A percentile compares a stretch with the other conserved stretches of the same genome.
phyloP scores from a whole-genome alignment of 2,329 filamentous ascomycete genomes.

The Fusarium albidum region DNA sequence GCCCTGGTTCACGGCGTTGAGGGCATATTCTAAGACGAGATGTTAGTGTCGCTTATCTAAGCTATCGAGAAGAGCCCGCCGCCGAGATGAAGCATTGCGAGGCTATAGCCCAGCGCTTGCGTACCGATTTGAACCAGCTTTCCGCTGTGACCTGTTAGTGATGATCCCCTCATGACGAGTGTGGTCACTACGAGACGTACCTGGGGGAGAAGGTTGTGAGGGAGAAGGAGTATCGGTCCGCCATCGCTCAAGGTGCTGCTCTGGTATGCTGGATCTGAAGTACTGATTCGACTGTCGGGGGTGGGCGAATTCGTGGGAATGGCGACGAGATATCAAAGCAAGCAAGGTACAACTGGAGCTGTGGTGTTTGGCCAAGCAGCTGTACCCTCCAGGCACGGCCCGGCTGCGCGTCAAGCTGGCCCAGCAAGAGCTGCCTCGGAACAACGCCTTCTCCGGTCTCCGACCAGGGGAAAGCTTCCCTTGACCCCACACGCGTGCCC shows the following conservation, averaged over 20 bases:
- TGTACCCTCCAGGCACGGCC: constrained; percentile 46
- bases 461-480: constrained; percentile 7
- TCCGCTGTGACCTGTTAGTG: constrained; percentile 72
- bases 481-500: constrained; percentile 25
- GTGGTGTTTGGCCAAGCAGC: constrained; percentile 44
- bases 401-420: constrained; percentile 50
- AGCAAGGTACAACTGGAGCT: constrained; percentile 45
- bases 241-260: constrained; percentile 68
- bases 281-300: constrained; percentile 20
- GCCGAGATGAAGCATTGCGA: not conserved
- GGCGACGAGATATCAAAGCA: constrained; percentile 35
- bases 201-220: constrained; percentile 99
- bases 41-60: constrained; percentile 24
- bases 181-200: constrained; percentile 63
- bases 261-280: constrained; percentile 10
- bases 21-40: constrained; percentile 82
- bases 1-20: constrained; percentile 99
- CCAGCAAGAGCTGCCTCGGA: constrained; percentile 38
- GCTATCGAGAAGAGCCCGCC: not conserved
- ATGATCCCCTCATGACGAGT: constrained; percentile 37
- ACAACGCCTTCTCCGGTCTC: constrained; percentile 39
- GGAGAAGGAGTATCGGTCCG: constrained; percentile 99
- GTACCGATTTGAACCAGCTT: constrained; percentile 97
- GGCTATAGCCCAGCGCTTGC: constrained; percentile 25
- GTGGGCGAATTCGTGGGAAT: constrained; percentile 36